Evolutionary conservation across 345 rosid genomes (phyloP).

Genomic region (Pistacia integerrima): DNA sequence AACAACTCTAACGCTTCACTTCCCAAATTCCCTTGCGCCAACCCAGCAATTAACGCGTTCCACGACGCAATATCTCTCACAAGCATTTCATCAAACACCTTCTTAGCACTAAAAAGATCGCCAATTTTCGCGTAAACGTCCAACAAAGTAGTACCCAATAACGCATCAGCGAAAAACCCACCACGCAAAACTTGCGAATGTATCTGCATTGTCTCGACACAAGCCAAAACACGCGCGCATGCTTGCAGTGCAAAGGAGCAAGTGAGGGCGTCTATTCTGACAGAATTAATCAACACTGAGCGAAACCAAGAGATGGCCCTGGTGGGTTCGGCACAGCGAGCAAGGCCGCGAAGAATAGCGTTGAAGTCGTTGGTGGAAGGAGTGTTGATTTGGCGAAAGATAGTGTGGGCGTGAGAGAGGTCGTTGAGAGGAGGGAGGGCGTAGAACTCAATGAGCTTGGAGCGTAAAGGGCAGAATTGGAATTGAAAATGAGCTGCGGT

Average conservation of each 20-base stretch:
- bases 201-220: conserved; percentile 50
- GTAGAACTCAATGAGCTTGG: conserved; percentile 74
- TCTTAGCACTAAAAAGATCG: conserved; percentile 45
- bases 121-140: conserved; percentile 73
- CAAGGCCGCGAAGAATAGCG: conserved; percentile 81
- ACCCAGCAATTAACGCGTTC: conserved; percentile 83
- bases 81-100: conserved; percentile 76
- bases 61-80: conserved; percentile 73
- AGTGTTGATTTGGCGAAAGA: conserved; percentile 46
- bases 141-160: conserved; percentile 74
- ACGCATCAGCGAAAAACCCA: conserved; percentile 67
- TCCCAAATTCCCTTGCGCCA: conserved; percentile 64
- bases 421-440: conserved; percentile 56
- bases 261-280: conserved; percentile 70
- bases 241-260: conserved; percentile 83
- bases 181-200: conserved; percentile 53
- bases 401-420: conserved; percentile 54
- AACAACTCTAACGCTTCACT: conserved; percentile 66
- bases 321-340: conserved; percentile 51
- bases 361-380: conserved; percentile 88
- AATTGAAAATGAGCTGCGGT: conserved; percentile 54
- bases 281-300: conserved; percentile 42
- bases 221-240: conserved; percentile 64
- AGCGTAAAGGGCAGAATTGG: conserved; percentile 50
- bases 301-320: conserved; percentile 62